phyloP scores from a whole-genome alignment of 371 early-diverging fungal species.

The Rhizomucor miehei region DNA sequence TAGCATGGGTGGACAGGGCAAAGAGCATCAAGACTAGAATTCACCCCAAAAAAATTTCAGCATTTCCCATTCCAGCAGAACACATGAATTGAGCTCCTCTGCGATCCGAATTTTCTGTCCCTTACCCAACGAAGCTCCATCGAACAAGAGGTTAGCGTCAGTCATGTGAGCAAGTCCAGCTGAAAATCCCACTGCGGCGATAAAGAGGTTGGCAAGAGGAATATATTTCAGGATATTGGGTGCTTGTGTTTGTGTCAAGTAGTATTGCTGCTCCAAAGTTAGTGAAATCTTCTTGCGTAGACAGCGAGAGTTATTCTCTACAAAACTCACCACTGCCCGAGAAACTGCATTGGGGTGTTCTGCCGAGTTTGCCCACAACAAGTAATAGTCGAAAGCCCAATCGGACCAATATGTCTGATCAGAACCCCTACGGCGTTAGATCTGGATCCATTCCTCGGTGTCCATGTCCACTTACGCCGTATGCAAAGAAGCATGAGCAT shows the following conservation, averaged over 20 bases:
- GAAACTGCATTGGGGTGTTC: conserved; percentile 41
- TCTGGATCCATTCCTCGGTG: neutral
- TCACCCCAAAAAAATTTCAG: neutral
- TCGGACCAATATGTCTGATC: conserved; percentile 47
- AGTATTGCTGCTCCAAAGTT: conserved; percentile 28
- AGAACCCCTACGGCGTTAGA: neutral
- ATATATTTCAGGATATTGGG: conserved; percentile 47
- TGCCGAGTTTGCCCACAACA: conserved; percentile 44
- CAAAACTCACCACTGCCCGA: conserved; percentile 34
- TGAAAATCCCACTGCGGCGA: conserved; percentile 43
- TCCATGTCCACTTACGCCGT: conserved; percentile 24
- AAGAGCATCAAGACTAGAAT: conserved; percentile 40
- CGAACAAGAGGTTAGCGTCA: conserved; percentile 43
- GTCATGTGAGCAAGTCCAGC: conserved; percentile 49
- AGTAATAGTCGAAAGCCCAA: conserved; percentile 47
- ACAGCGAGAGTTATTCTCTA: neutral
- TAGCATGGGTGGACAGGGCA: conserved; percentile 42
- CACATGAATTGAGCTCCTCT: neutral
- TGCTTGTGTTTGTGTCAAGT: conserved; percentile 32
- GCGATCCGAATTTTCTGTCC: too few relatives aligned
- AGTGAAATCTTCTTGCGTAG: neutral
- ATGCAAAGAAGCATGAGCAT: conserved; percentile 50
- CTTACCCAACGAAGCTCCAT: conserved; percentile 48
- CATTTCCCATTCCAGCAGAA: too few relatives aligned
- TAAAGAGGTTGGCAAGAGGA: conserved; percentile 41